Conservation (phyloP, 768 basidiomycete genomes). For the Obba rivulosa region DNA sequence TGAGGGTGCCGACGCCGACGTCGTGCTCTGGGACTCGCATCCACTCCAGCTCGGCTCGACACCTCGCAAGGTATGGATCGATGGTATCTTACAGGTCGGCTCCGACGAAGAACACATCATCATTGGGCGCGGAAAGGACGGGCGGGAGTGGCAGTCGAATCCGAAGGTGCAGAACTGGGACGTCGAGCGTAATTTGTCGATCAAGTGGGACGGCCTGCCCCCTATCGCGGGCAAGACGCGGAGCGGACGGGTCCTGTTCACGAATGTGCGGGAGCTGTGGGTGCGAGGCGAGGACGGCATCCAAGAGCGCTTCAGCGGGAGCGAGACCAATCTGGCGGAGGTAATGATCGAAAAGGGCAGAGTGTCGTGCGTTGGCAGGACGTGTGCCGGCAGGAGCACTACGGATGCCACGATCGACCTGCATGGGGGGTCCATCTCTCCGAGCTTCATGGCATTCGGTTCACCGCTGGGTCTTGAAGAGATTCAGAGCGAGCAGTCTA, state of each 20-base stretch:
- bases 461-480: constrained; percentile 65
- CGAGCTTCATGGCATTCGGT: constrained; percentile 70
- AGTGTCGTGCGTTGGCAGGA: constrained; percentile 32
- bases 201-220: constrained; percentile 70
- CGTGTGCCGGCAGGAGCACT: constrained; percentile 17
- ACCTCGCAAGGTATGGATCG: constrained; percentile 67
- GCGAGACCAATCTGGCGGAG: constrained; percentile 10
- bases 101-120: constrained; percentile 22
- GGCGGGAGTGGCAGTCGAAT: constrained; percentile 25
- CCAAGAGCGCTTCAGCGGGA: constrained; percentile 21
- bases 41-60: constrained; percentile 40
- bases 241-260: constrained; percentile 48
- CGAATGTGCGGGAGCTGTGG: constrained; percentile 46
- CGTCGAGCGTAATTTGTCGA: constrained; percentile 54
- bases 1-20: constrained; percentile 31
- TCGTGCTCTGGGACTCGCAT: constrained; percentile 40
- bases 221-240: constrained; percentile 48
- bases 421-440: constrained; percentile 62
- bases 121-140: constrained; percentile 21
- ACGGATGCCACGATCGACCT: constrained; percentile 55
- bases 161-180: constrained; percentile 70
- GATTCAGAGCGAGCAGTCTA: constrained; percentile 63
- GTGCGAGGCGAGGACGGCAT: constrained; percentile 20
- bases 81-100: constrained; percentile 72
- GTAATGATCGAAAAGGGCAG: constrained; percentile 37